These are phyloP conservation scores for Sclerotinia trifoliorum DNA, from an alignment of 2,329 filamentous ascomycete genomes.

Conservation along the genomic window DNA sequence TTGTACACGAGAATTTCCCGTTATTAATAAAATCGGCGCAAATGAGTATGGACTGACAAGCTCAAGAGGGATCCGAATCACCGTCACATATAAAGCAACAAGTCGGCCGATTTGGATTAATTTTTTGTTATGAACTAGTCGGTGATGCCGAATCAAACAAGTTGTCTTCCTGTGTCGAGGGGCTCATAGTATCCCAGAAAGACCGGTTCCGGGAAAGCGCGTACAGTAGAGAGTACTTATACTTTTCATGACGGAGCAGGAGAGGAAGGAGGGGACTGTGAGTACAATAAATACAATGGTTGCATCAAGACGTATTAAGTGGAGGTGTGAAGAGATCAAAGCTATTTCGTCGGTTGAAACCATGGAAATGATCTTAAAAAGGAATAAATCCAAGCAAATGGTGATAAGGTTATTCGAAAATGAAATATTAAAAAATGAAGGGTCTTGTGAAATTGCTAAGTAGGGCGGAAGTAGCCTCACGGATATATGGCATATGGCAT, in stretches of 20 bases:
- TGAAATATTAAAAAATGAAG: not conserved
- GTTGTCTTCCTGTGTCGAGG: slow-evolving; percentile 5
- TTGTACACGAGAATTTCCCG: not conserved
- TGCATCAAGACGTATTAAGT: slow-evolving; percentile 20
- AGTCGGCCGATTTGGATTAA: not conserved
- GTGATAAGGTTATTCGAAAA: not conserved
- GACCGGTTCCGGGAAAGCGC: not conserved
- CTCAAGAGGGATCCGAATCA: not conserved
- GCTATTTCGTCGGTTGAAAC: slow-evolving; percentile 4
- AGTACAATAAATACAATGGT: slow-evolving; percentile 17
- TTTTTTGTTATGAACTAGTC: too few relatives aligned
- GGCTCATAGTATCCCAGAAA: slow-evolving; percentile 15
- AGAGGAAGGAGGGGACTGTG: slow-evolving; percentile 1
- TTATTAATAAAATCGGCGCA: not conserved
- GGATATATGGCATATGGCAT: not conserved
- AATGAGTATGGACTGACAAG: not conserved
- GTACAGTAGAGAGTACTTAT: slow-evolving; percentile 16
- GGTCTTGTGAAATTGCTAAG: not conserved
- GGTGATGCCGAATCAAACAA: slow-evolving; percentile 9
- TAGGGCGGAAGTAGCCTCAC: not conserved
- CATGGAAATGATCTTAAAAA: not conserved
- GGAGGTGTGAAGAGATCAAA: slow-evolving; percentile 14
- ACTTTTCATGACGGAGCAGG: slow-evolving; percentile 16
- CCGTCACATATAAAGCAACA: not conserved
- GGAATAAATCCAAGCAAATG: not conserved